These are phyloP conservation scores for Blastobotrys persicus DNA, from an alignment of 1,139 yeast genomes.

Conservation along the genomic window DNA sequence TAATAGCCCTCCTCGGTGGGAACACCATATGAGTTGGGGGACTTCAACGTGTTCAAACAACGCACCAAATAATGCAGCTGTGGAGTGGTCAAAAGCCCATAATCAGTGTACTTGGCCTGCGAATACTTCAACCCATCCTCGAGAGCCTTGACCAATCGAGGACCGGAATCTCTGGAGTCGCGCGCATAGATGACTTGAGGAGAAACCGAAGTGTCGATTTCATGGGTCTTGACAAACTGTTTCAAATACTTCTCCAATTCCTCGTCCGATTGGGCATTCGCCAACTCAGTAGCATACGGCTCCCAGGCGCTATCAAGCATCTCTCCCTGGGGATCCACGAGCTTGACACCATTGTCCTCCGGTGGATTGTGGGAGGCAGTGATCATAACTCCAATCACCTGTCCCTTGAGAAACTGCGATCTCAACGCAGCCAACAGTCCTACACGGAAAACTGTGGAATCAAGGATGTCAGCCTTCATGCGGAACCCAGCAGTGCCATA, in stretches of 20 bases:
- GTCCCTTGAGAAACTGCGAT: slow-evolving; percentile 65
- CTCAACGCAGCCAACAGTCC: slow-evolving; percentile 82
- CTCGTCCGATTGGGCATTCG: slow-evolving; percentile 54
- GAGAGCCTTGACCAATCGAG: slow-evolving; percentile 59
- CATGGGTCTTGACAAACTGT: slow-evolving; percentile 37
- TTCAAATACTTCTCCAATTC: slow-evolving; percentile 38
- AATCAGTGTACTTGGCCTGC: slow-evolving; percentile 50
- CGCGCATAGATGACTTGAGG: slow-evolving; percentile 54
- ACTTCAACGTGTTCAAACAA: slow-evolving; percentile 54
- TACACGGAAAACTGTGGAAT: slow-evolving; percentile 80
- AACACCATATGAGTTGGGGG: slow-evolving; percentile 52
- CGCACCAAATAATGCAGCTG: slow-evolving; percentile 88
- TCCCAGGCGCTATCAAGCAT: slow-evolving; percentile 92
- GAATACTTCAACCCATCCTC: slow-evolving; percentile 61
- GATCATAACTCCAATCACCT: slow-evolving; percentile 78
- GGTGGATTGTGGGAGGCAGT: slow-evolving; percentile 99
- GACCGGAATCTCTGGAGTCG: slow-evolving; percentile 66
- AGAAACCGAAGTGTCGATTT: slow-evolving; percentile 43
- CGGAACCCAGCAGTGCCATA: slow-evolving; percentile 99
- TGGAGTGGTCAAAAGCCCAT: slow-evolving; percentile 84
- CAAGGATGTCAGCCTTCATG: slow-evolving; percentile 65
- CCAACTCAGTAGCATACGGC: slow-evolving; percentile 69
- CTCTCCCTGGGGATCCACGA: slow-evolving; percentile 90
- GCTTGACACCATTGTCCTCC: slow-evolving; percentile 90
- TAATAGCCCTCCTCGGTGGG: slow-evolving; percentile 72